A percentile compares a stretch with the other conserved stretches of the same genome.
Evolutionary conservation across 1,284 basidiomycete species (phyloP).

Genomic region (Cryptococcus amylolentus): DNA sequence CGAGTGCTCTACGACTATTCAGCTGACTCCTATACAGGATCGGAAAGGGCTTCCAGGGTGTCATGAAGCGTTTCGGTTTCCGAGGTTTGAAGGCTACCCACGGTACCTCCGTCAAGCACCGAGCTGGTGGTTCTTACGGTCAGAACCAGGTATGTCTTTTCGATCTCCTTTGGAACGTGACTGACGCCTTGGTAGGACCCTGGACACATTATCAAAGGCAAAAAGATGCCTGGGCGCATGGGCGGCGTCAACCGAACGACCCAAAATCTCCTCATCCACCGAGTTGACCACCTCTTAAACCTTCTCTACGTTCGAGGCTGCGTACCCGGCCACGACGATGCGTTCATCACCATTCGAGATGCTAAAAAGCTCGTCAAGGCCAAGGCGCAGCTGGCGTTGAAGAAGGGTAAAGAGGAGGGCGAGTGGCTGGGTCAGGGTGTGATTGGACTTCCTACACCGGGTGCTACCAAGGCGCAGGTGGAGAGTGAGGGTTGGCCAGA

Average conservation of each 20-base stretch:
- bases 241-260: slow-evolving; percentile 77
- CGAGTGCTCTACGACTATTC: too few species aligned
- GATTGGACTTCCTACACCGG: slow-evolving; percentile 82
- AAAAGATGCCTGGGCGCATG: slow-evolving; percentile 97
- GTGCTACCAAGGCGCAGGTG: slow-evolving; percentile 70
- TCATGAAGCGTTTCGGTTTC: slow-evolving; percentile 96
- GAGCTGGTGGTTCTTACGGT: slow-evolving; percentile 89
- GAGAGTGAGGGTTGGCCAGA: slow-evolving; percentile 37
- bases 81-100: slow-evolving; percentile 89
- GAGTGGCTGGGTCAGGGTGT: slow-evolving; percentile 81
- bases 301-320: slow-evolving; percentile 74
- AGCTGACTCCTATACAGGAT: slow-evolving; percentile 57
- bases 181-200: slow-evolving; percentile 64
- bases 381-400: slow-evolving; percentile 55
- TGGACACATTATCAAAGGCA: slow-evolving; percentile 89
- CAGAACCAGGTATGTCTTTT: slow-evolving; percentile 72
- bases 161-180: neutral
- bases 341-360: slow-evolving; percentile 66
- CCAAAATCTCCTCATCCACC: slow-evolving; percentile 85
- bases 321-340: slow-evolving; percentile 56
- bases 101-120: slow-evolving; percentile 93
- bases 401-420: slow-evolving; percentile 66
- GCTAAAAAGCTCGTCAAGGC: slow-evolving; percentile 76
- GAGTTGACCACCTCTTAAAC: slow-evolving; percentile 79
- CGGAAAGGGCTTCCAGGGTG: slow-evolving; percentile 95